Conservation (phyloP, 2,329 filamentous ascomycete species). For the Pseudogymnoascus sp. region DNA sequence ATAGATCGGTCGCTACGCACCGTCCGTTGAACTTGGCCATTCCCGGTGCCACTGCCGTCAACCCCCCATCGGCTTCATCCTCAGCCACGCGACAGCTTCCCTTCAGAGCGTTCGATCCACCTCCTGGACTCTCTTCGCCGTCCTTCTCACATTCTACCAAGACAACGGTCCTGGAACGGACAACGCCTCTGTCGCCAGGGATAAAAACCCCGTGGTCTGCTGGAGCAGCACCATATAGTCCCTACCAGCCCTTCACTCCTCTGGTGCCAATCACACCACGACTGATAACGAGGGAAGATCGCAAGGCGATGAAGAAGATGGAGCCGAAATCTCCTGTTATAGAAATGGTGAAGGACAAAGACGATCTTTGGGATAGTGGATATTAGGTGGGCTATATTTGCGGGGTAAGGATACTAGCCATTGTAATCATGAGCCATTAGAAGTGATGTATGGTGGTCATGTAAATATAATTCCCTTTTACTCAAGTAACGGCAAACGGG, state of each 20-base stretch:
- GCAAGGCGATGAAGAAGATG: conserved; percentile 58
- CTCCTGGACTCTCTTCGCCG: conserved; percentile 42
- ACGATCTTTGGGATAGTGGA: conserved; percentile 50
- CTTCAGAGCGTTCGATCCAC: conserved; percentile 53
- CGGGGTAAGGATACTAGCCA: neutral
- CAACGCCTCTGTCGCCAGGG: conserved; percentile 42
- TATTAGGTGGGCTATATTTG: conserved; percentile 19
- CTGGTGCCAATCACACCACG: conserved; percentile 69
- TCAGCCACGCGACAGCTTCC: conserved; percentile 42
- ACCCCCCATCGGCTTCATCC: conserved; percentile 32
- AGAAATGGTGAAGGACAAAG: conserved; percentile 51
- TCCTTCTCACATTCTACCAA: conserved; percentile 42
- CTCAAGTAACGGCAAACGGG: conserved; percentile 1
- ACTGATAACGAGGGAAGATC: conserved; percentile 60
- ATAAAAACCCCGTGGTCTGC: conserved; percentile 55
- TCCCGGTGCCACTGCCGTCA: neutral
- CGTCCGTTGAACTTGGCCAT: conserved; percentile 3
- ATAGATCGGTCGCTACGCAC: neutral
- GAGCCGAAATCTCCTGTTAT: conserved; percentile 54
- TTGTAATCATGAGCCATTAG: conserved; percentile 5
- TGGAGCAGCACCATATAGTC: conserved; percentile 59
- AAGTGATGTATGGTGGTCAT: neutral
- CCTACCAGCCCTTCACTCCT: conserved; percentile 72
- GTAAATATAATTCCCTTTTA: conserved; percentile 4
- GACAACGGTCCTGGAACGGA: conserved; percentile 56